Base-by-base conservation (phyloP, 2,329 filamentous ascomycete genomes). In the Lecanosticta acicola region DNA sequence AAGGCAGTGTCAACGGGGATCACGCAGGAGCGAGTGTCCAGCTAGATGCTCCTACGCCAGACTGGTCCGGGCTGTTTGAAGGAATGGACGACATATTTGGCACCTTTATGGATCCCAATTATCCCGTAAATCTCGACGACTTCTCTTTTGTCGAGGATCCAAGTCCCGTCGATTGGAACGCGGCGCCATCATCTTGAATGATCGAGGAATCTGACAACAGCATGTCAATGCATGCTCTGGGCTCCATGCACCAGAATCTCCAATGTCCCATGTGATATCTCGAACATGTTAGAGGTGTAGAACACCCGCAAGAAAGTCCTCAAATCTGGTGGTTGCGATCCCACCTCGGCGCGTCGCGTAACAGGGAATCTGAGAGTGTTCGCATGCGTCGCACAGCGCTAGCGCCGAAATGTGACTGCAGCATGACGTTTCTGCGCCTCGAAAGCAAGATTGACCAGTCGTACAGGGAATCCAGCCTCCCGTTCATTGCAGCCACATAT, bases 1-100 rank as follows among this genome's bases (percentile, higher is more conserved):
- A 49, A 11, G 32, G 19, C 11, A 29, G 24, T 11, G 24, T 29
- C 24, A 44, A 41, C 20, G 38, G 39, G 20, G 35, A 24, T 20
- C 24, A 41, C 16, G 26, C 41, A 10, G 41, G 35, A 17, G 39
- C 17, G 20, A 32, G 24, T 32, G 19, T 37, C 17, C 24, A 32
- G 3, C 26, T 33, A 18, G 29, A 33, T 18, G 42, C 38, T 7
- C 37, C 24, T 16, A 33, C 29, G 24, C 17, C 17, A 39, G 48
- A 53, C 29, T 48, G 50, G 35, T 14, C 45, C 19, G 54, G 51
- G 20, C 39, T 64, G 9, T 65, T 65, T 32, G 58, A 63, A 43
- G 61, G 61, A 36, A 62, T 65, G 51, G 62, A 64, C 47, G 61
- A 63, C 35, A 50, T 65, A 2, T 65, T 65, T 39, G 56, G 54